phyloP scores from a whole-genome alignment of 1,284 basidiomycete species.

The Puccinia triticina region DNA sequence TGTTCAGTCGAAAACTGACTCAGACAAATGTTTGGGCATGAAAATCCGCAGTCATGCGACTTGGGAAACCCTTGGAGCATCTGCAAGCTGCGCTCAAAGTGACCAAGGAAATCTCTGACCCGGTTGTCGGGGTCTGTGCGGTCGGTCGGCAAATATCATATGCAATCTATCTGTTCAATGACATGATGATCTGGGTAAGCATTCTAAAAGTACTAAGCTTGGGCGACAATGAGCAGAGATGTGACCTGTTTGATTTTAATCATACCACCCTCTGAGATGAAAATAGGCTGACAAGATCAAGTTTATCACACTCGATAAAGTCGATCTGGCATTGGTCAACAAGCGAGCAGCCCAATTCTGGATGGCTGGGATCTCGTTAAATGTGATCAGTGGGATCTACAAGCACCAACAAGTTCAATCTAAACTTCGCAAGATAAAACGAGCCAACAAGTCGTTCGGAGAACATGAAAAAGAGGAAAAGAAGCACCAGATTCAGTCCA shows the following conservation, averaged over 20 bases:
- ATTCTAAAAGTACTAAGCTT: not conserved
- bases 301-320: conserved; percentile 63
- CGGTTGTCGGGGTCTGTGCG: conserved; percentile 68
- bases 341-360: conserved; percentile 84
- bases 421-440: conserved; percentile 4
- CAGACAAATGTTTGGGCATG: not conserved
- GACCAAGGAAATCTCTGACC: conserved; percentile 63
- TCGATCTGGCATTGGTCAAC: conserved; percentile 70
- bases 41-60: conserved; percentile 72
- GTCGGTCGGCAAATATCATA: conserved; percentile 86
- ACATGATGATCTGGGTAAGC: conserved; percentile 80
- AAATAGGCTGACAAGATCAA: conserved; percentile 59
- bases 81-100: conserved; percentile 86
- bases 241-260: conserved; percentile 1
- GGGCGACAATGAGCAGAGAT: not conserved
- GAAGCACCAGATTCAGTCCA: conserved; percentile 31
- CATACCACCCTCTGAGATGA: not conserved
- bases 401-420: conserved; percentile 32
- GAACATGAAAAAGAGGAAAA: conserved; percentile 45
- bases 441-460: conserved; percentile 12
- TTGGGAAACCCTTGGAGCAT: conserved; percentile 93
- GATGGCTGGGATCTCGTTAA: conserved; percentile 74
- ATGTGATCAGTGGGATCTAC: conserved; percentile 53
- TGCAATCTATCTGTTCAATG: conserved; percentile 83
- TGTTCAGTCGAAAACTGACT: not conserved